A percentile compares a stretch with the other conserved stretches of the same genome.
Evolutionary conservation across 805 yeast genomes (phyloP).

Genomic region (Myxozyma monticola): DNA sequence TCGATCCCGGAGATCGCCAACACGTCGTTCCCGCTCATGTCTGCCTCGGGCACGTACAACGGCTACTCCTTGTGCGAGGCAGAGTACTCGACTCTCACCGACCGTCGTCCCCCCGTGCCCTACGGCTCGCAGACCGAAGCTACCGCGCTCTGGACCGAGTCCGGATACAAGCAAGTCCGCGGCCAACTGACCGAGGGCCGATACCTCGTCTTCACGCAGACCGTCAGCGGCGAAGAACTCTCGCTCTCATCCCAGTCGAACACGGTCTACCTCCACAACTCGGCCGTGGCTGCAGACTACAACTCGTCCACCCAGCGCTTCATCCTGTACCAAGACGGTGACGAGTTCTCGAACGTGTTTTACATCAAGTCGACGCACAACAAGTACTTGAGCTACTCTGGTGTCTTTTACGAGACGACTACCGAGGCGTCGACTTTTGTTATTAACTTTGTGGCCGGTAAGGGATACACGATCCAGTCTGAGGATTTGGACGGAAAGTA

Average conservation of each 20-base stretch:
- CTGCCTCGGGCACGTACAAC: constrained; percentile 11
- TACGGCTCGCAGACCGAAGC: constrained; percentile 29
- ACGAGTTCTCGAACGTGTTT: constrained; percentile 12
- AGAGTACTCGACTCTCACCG: constrained; percentile 4
- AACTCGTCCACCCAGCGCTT: constrained; percentile 3
- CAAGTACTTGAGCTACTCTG: constrained; percentile 6
- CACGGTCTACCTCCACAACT: constrained; percentile 2
- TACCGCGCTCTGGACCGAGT: constrained; percentile 25
- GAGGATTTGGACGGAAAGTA: constrained; percentile 2
- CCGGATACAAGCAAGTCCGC: constrained; percentile 29
- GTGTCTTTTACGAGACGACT: background rate
- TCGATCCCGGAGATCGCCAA: constrained; percentile 21
- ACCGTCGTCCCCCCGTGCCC: constrained; percentile 30
- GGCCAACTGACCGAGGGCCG: constrained; percentile 33
- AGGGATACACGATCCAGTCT: constrained; percentile 15
- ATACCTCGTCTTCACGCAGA: constrained; percentile 22
- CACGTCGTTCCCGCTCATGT: constrained; percentile 14
- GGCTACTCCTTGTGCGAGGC: constrained; percentile 18
- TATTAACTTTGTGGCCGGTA: constrained; percentile 4
- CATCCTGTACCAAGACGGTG: constrained; percentile 13
- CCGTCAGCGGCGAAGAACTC: background rate
- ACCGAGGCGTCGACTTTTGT: constrained; percentile 5
- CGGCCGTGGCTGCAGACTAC: constrained; percentile 3
- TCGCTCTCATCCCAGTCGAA: constrained; percentile 1
- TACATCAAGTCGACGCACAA: constrained; percentile 10